Evolutionary conservation across 225 moss, liverwort and hornwort species (phyloP), one percentile per base, ranked within the genome.

Genomic region (Marchantia polymorpha): DNA sequence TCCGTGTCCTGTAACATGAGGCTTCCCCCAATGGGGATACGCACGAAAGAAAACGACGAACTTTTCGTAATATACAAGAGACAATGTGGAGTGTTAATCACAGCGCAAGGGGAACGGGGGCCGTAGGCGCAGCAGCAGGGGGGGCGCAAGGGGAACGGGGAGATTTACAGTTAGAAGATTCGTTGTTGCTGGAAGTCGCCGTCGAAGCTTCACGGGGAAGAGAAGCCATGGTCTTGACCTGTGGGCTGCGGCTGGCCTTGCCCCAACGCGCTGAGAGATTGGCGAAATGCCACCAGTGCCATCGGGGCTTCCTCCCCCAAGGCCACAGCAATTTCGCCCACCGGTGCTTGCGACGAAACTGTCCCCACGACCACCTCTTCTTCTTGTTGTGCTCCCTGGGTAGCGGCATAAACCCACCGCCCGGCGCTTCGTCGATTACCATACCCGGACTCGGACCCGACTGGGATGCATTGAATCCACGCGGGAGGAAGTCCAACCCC

Each of bases 211-310:
- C 10, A 69, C 20, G 69, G 19, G 51, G 55, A 15, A 15, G 74
- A 56, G 74, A 20, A 9, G 27, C 27, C 31, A 56, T 30, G 12
- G 8, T 56, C 3, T 56, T 56, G 74, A 12, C 30, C 12, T 30
- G 19, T n/a, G 16, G 14, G 29, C 22, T 8, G 10, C 11, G 16
- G 69, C 69, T 46, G 69, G 51, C 12, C 30, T 56, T 15, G 5
- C 31, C 55, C 79, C 74, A 69, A 11, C 61, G 69, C 1, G 73
- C 49, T 6, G 84, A 74, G 3, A 51, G 29, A 65, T 74, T 78
- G 10, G 74, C 78, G 4, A 73, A 68, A 22, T 67, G 81, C 74
- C 67, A 72, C 77, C 51, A 46, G 11, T 81, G 78, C 70, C 68
- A 75, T 12, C 61, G 74, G 55, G 78, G 60, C 68, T 59, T 53